phyloP scores from a whole-genome alignment of 2,329 filamentous ascomycete genomes.

The Xylariaceae sp. region DNA sequence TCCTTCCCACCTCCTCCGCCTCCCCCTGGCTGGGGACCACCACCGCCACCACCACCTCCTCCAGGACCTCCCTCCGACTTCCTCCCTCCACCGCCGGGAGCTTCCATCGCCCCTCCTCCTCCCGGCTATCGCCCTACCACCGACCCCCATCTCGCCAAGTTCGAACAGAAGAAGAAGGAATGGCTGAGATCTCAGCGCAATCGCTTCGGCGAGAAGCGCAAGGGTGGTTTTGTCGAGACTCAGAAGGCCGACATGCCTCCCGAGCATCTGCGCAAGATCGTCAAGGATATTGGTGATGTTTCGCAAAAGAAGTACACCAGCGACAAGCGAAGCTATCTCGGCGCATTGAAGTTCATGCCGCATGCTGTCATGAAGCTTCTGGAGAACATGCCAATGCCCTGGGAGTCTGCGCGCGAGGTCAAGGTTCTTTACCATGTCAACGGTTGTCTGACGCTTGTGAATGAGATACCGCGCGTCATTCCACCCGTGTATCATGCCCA shows the following conservation, averaged over 20 bases:
- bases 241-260: conserved; percentile 99
- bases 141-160: conserved; percentile 86
- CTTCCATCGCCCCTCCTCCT: conserved; percentile 65
- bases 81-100: conserved; percentile 53
- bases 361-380: conserved; percentile 95
- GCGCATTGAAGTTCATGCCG: conserved; percentile 98
- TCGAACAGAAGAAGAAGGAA: conserved; percentile 98
- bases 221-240: conserved; percentile 93
- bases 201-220: conserved; percentile 94
- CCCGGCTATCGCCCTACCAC: conserved; percentile 78
- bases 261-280: conserved; percentile 96
- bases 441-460: conserved; percentile 92
- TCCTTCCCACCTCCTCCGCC: conserved; percentile 51
- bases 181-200: conserved; percentile 90
- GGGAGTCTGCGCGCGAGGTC: conserved; percentile 93
- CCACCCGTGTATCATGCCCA: conserved; percentile 97
- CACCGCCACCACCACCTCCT: conserved; percentile 50
- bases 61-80: conserved; percentile 52
- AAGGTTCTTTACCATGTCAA: conserved; percentile 99
- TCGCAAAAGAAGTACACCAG: conserved; percentile 99
- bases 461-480: conserved; percentile 93
- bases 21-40: conserved; percentile 54
- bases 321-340: conserved; percentile 96
- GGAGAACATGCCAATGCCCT: conserved; percentile 99
- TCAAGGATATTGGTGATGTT: conserved; percentile 97